Base-by-base conservation (phyloP, 2,329 filamentous ascomycete genomes). In the Paraconiothyrium brasiliense region DNA sequence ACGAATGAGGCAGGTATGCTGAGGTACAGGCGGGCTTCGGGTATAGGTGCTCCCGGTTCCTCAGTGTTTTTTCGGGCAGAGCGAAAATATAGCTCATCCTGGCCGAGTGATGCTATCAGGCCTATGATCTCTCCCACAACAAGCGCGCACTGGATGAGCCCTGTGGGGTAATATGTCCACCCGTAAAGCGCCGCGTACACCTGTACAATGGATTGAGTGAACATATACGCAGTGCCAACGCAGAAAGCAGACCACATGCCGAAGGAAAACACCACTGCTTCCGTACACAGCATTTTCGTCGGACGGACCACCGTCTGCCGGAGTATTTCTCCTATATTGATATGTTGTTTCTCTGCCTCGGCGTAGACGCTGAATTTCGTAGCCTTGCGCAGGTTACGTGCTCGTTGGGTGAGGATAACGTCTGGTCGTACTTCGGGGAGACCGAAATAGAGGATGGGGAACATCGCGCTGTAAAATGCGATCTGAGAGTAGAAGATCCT, bases 181-280 rank as follows among this genome's bases (percentile, higher is more conserved):
- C 64, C 71, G 65, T 84, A 83, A 1, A 81, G 63, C 0, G 58
- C 64, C 1, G 67, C 60, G 68, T 81, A 83, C 55, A 84, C 78
- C 64, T 81, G 76, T 11, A 78, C 78, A 46, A 82, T 79, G 34
- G 79, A 82, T 60, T 85, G 83, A 0, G 83, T 84, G 70, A 83
- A 84, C 64, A 84, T 77, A 69, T 82, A 85, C 22, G 83, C 78
- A 1, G 77, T 80, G n/a, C 81, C 81, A 54, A 82, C 76, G 60
- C 78, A 77, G 59, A 84, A 82, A 16, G 80, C 79, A 8, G 81
- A 83, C 82, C 82, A 84, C 20, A 85, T 60, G 1, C 82, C 83
- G 50, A 81, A 79, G 50, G 78, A 78, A 46, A 84, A 76, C 2
- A 85, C 79, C 0, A 86, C 83, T 3, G 80, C 80, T 71, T 86